Conservation (phyloP, 1,284 basidiomycete genomes). For the Pisolithus thermaeus region DNA sequence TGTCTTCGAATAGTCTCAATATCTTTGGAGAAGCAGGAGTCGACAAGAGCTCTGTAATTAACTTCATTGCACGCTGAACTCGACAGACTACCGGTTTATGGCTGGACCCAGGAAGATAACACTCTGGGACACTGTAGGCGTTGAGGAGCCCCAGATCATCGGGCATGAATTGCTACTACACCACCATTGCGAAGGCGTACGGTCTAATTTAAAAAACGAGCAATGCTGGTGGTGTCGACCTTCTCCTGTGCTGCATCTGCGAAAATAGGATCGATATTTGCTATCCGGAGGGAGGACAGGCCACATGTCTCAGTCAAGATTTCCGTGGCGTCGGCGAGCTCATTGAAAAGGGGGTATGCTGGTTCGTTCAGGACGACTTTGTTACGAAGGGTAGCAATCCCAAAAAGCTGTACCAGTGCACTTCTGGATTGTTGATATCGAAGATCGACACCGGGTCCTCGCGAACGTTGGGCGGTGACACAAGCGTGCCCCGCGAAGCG, state of each 20-base stretch:
- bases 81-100: slow-evolving; percentile 1
- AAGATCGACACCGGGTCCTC: not conserved
- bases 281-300: slow-evolving; percentile 11
- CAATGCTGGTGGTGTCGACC: slow-evolving; percentile 16
- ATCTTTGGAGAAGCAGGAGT: slow-evolving; percentile 10
- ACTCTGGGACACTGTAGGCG: slow-evolving; percentile 27
- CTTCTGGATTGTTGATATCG: slow-evolving; percentile 14
- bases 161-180: slow-evolving; percentile 16
- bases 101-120: not conserved
- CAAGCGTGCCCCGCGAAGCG: too few species aligned
- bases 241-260: slow-evolving; percentile 28
- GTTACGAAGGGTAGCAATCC: not conserved
- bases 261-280: slow-evolving; percentile 12
- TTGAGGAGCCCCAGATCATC: slow-evolving; percentile 24
- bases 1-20: slow-evolving; percentile 2
- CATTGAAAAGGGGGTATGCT: slow-evolving; percentile 11
- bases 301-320: slow-evolving; percentile 12
- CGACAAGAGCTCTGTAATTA: slow-evolving; percentile 11
- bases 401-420: slow-evolving; percentile 11
- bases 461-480: not conserved
- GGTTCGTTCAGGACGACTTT: not conserved
- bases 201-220: slow-evolving; percentile 21
- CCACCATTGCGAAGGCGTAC: slow-evolving; percentile 25
- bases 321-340: slow-evolving; percentile 4
- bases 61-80: slow-evolving; percentile 11